A percentile compares a stretch with the other conserved stretches of the same genome.
phyloP scores from a whole-genome alignment of 345 rosid species.

The Laguncularia racemosa region DNA sequence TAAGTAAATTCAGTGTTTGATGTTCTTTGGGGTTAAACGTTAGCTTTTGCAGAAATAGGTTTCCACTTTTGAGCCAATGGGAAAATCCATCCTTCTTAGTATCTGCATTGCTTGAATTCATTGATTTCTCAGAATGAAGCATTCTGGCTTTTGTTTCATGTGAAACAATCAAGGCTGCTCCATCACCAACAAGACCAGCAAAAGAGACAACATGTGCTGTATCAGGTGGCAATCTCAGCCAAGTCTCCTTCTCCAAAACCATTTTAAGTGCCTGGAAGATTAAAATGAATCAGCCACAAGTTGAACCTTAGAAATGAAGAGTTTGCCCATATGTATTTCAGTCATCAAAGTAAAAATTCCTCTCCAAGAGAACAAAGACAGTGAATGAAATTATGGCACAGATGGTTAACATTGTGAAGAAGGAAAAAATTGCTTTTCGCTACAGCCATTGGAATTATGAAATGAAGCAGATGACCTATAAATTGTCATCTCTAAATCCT shows the following conservation, averaged over 20 bases:
- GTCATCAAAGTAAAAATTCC: too few relatives aligned
- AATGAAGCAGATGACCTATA: too few relatives aligned
- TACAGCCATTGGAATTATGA: too few relatives aligned
- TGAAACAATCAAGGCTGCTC: constrained; percentile 72
- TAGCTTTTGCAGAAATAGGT: constrained; percentile 70
- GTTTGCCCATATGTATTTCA: too few relatives aligned
- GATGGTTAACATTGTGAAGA: too few relatives aligned
- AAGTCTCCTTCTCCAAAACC: constrained; percentile 96
- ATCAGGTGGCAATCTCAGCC: constrained; percentile 74
- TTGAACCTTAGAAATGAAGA: too few relatives aligned
- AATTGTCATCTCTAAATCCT: too few relatives aligned
- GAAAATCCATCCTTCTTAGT: constrained; percentile 65
- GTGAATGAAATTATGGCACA: too few relatives aligned
- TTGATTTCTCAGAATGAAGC: constrained; percentile 38
- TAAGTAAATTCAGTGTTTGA: constrained; percentile 31
- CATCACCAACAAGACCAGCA: constrained; percentile 95
- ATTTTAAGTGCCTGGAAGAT: constrained; percentile 79
- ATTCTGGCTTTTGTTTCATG: constrained; percentile 38
- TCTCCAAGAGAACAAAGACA: too few relatives aligned
- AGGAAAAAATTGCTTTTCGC: too few relatives aligned
- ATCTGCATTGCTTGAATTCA: constrained; percentile 25
- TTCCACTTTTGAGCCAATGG: constrained; percentile 71
- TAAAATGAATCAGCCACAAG: neutral
- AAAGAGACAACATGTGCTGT: constrained; percentile 64
- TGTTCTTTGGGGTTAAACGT: constrained; percentile 29